Base-by-base conservation (phyloP, 495 filamentous ascomycete species). In the Tuber magnatum region DNA sequence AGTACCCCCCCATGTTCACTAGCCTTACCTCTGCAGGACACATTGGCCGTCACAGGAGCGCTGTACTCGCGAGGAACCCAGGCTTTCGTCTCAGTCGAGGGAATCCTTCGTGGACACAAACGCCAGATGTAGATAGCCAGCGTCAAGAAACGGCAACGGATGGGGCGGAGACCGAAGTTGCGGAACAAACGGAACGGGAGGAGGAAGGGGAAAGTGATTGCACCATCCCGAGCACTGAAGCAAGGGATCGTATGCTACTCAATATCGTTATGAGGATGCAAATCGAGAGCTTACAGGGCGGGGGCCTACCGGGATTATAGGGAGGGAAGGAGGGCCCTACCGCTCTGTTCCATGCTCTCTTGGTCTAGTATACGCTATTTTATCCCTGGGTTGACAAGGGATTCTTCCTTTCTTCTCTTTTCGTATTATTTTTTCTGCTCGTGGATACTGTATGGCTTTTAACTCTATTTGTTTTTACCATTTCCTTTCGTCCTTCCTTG, bases 191-290 rank as follows among this genome's bases (percentile, higher is more conserved):
- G 32, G 69, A 28, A 44, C 35, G 32, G 69, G 28, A 73, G 73
- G 75, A 81, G 73, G 69, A 76, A 71, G 32, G 56, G 51, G n/a
- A 70, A 39, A 8, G 69, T 75, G 42, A 65, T 65, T 65, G 16
- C 56, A 65, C 16, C 14, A 65, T 65, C 56, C 56, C 56, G 56
- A 65, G 56, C 8, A 65, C 56, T 65, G 56, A 65, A 20, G 56
- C 32, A 3, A 75, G 80, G 68, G 79, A 78, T 46, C 43, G 44
- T 38, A 56, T 74, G 51, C 68, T 81, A 48, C 73, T 79, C 68
- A 72, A 80, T 71, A 73, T 74, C 61, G 75, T 81, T 24, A 70
- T 81, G 76, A 72, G 73, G 44, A 81, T 81, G 80, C 71, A 80
- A 71, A 81, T 81, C 71, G 79, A 81, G 20, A 78, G 73, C n/a